Percentiles rank a stretch among this genome's conserved stretches.
Conservation (phyloP, 2,329 filamentous ascomycete genomes). For the Sporothrix protearum region DNA sequence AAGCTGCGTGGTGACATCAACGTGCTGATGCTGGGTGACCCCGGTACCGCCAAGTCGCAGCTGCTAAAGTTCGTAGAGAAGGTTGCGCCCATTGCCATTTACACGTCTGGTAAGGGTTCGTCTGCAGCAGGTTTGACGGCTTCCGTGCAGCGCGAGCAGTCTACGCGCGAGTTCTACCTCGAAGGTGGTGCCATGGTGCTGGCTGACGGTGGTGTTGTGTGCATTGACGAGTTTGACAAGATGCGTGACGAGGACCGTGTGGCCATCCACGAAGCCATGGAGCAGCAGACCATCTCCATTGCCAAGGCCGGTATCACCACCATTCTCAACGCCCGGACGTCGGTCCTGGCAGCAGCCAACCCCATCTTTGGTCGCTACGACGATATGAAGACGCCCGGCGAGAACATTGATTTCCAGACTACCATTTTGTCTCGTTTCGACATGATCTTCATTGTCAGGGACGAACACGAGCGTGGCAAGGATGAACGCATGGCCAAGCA, state of each 20-base stretch:
- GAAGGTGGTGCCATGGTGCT: slow-evolving; percentile 98
- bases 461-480: slow-evolving; percentile 84
- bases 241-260: slow-evolving; percentile 98
- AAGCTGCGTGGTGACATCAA: slow-evolving; percentile 97
- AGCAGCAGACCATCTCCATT: slow-evolving; percentile 98
- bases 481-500: slow-evolving; percentile 94
- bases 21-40: slow-evolving; percentile 91
- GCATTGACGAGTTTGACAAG: slow-evolving; percentile 99
- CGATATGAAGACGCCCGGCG: slow-evolving; percentile 93
- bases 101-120: slow-evolving; percentile 97
- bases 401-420: slow-evolving; percentile 99
- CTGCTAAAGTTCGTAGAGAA: slow-evolving; percentile 96
- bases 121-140: slow-evolving; percentile 96
- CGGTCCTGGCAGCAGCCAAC: slow-evolving; percentile 91
- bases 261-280: slow-evolving; percentile 99
- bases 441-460: slow-evolving; percentile 98
- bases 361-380: slow-evolving; percentile 98
- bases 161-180: slow-evolving; percentile 92
- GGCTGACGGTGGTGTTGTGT: slow-evolving; percentile 93
- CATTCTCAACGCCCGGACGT: slow-evolving; percentile 92
- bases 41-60: slow-evolving; percentile 97
- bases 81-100: slow-evolving; percentile 92
- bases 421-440: slow-evolving; percentile 98
- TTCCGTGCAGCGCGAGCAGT: slow-evolving; percentile 89
- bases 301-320: slow-evolving; percentile 98